Conservation (phyloP, 495 filamentous ascomycete genomes). For the Parathielavia appendiculata region DNA sequence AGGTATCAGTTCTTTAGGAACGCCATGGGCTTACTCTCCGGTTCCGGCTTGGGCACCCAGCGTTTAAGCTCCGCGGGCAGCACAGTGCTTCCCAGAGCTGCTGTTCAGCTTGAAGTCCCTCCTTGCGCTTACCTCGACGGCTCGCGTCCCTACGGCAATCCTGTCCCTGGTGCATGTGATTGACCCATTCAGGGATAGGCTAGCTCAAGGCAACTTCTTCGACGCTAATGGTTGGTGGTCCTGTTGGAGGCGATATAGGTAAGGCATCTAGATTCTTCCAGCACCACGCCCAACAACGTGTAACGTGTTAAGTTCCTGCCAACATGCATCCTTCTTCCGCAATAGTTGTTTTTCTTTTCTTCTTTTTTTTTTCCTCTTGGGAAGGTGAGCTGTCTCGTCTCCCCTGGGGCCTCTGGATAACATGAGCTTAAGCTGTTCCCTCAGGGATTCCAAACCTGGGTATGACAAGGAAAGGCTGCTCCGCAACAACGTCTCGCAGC, state of each 20-base stretch:
- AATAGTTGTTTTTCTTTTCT: too few species aligned
- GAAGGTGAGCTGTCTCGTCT: too few species aligned
- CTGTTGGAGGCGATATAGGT: background rate
- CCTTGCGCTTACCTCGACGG: background rate
- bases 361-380: too few species aligned
- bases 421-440: too few species aligned
- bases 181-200: background rate
- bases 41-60: background rate
- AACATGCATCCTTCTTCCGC: too few species aligned
- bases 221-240: background rate
- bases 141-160: background rate
- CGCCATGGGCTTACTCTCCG: background rate
- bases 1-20: background rate
- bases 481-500: too few species aligned
- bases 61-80: background rate
- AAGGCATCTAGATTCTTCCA: too few species aligned
- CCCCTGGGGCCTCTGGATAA: too few species aligned
- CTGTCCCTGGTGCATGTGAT: background rate
- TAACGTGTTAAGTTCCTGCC: too few species aligned
- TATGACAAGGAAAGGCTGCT: too few species aligned
- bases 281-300: too few species aligned
- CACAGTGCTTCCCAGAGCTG: background rate
- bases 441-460: too few species aligned
- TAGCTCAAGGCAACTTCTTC: background rate
- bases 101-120: background rate